Base-by-base conservation (phyloP, 2,329 filamentous ascomycete species). In the Fusarium stilboides region DNA sequence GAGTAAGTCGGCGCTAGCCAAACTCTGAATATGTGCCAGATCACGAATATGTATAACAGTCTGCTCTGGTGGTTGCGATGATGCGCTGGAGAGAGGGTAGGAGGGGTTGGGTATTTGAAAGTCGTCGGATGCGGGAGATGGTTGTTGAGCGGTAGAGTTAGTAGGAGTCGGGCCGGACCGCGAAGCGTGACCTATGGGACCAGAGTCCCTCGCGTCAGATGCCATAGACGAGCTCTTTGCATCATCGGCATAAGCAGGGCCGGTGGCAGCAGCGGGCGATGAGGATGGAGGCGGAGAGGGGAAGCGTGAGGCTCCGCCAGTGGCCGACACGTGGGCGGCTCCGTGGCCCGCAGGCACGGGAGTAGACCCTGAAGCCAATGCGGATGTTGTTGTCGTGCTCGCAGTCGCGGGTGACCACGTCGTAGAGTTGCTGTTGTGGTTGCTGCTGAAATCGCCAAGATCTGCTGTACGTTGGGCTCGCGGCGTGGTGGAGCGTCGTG, bases 1-100 rank as follows among this genome's bases (percentile, higher is more conserved):
- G 76, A 91, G 84, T 62, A 91, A 83, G 70, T 97, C 93, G 68
- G 95, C 91, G 68, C 87, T 90, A 26, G 94, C 94, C 68, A 99
- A 91, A 77, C 89, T 94, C 77, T 96, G 93, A 65, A 99, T 95
- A 77, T 99, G 96, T 42, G 91, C 92, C 50, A 99, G 85, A 78
- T 97, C 94, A 75, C 92, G 92, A 43, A 99, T 90, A 77, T 92
- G 92, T 76, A 98, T 92, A 5, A 86, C 86, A 13, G 79, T 83
- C 54, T 86, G 84, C 53, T 80, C 77, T 71, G 46, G 76, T 62
- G 61, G 76, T 37, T 71, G 70, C 54, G 73, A 65, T 40, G 72
- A 53, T 69, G 66, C 70, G 47, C 76, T 71, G 56, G 71, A 69
- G 53, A 70, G 62, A 59, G 82, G 77, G 62, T 79, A 80, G 42